Percentiles rank a stretch among this genome's conserved stretches.
Evolutionary conservation across 345 rosid genomes (phyloP).

Genomic region (Citrus glauca): DNA sequence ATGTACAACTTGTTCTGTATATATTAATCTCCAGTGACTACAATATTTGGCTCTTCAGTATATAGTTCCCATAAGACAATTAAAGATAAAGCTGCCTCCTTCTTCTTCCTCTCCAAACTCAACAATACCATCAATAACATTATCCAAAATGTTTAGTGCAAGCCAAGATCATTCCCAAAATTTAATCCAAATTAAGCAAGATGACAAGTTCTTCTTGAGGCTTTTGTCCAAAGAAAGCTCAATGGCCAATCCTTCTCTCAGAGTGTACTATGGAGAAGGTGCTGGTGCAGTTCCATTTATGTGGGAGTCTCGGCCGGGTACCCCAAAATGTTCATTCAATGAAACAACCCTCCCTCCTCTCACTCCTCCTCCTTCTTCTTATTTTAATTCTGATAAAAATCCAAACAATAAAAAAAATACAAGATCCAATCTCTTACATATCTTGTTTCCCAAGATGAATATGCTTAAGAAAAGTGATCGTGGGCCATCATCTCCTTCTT

Average conservation of each 20-base stretch:
- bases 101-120: not conserved
- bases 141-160: slow-evolving; percentile 20
- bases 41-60: not conserved
- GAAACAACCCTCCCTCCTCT: slow-evolving; percentile 44
- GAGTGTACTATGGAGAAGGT: slow-evolving; percentile 41
- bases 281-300: slow-evolving; percentile 52
- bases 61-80: not conserved
- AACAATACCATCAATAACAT: not conserved
- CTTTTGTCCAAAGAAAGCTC: slow-evolving; percentile 47
- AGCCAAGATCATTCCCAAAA: slow-evolving; percentile 28
- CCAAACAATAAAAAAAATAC: slow-evolving; percentile 20
- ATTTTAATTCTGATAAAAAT: slow-evolving; percentile 6
- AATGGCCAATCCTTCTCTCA: slow-evolving; percentile 35
- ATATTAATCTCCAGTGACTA: not conserved
- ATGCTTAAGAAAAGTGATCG: slow-evolving; percentile 15
- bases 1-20: not conserved
- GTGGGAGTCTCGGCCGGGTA: slow-evolving; percentile 72
- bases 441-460: slow-evolving; percentile 30
- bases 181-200: slow-evolving; percentile 31
- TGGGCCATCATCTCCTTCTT: not conserved
- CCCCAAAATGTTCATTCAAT: slow-evolving; percentile 36
- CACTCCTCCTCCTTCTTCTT: slow-evolving; percentile 65
- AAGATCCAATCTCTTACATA: slow-evolving; percentile 35
- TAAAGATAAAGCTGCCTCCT: not conserved
- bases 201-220: slow-evolving; percentile 50